Evolutionary conservation across 495 filamentous ascomycete species (phyloP).

Genomic region (Tuber borchii): DNA sequence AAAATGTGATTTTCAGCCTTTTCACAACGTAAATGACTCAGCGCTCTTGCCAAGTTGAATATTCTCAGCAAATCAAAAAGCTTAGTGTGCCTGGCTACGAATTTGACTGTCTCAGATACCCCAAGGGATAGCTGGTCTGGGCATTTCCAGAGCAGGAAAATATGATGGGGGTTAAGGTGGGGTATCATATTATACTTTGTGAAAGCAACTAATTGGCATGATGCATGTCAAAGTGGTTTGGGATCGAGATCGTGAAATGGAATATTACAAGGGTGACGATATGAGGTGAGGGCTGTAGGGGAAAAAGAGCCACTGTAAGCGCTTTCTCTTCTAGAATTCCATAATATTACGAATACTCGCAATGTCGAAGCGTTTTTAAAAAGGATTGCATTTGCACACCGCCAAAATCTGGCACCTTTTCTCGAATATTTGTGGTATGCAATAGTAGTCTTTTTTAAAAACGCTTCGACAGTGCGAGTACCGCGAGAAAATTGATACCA

Average conservation of each 20-base stretch:
- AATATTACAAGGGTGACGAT: not conserved
- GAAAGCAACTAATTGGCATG: not conserved
- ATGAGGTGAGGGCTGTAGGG: not conserved
- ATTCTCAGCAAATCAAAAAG: too few relatives aligned
- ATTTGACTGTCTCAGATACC: too few relatives aligned
- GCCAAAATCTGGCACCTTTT: too few relatives aligned
- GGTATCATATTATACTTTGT: not conserved
- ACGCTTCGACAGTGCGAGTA: too few relatives aligned
- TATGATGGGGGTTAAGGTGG: not conserved
- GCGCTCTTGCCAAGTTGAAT: too few relatives aligned
- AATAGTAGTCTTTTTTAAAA: too few relatives aligned
- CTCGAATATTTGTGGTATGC: too few relatives aligned
- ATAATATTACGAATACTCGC: not conserved
- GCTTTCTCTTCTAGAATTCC: not conserved
- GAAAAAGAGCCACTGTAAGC: not conserved
- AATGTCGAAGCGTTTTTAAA: too few relatives aligned
- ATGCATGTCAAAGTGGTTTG: not conserved
- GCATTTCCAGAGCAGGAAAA: not conserved
- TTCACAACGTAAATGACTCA: too few relatives aligned
- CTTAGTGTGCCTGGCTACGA: too few relatives aligned
- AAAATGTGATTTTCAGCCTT: too few relatives aligned
- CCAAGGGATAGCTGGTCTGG: not conserved
- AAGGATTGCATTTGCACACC: too few relatives aligned
- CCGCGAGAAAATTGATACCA: not conserved
- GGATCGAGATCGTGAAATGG: not conserved